phyloP scores from a whole-genome alignment of 805 yeast genomes.

The Nakazawaea anatomiae region DNA sequence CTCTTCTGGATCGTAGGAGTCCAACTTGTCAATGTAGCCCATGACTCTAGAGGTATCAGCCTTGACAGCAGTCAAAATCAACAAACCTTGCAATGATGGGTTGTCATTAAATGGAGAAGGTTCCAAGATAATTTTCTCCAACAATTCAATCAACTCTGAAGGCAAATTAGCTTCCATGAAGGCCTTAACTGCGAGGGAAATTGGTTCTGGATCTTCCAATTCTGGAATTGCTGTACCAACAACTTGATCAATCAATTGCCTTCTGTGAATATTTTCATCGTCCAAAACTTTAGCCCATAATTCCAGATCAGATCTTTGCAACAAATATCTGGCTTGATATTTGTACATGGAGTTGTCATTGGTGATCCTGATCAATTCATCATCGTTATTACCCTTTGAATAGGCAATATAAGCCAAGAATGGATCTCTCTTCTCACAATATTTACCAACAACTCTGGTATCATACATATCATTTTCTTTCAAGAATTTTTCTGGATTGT shows the following conservation, averaged over 20 bases:
- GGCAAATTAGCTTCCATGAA: slow-evolving; percentile 95
- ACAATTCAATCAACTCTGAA: slow-evolving; percentile 84
- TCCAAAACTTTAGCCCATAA: slow-evolving; percentile 79
- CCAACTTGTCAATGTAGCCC: slow-evolving; percentile 81
- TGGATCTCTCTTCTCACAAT: slow-evolving; percentile 99
- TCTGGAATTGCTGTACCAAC: slow-evolving; percentile 96
- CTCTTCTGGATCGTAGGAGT: slow-evolving; percentile 87
- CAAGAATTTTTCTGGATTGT: slow-evolving; percentile 94
- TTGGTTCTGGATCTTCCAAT: slow-evolving; percentile 86
- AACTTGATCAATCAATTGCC: slow-evolving; percentile 89
- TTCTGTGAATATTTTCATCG: slow-evolving; percentile 77
- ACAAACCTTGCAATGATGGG: slow-evolving; percentile 88
- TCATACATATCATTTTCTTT: slow-evolving; percentile 87
- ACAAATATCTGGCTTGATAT: slow-evolving; percentile 95
- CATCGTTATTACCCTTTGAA: slow-evolving; percentile 90
- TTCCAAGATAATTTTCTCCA: slow-evolving; percentile 93
- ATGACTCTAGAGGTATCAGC: slow-evolving; percentile 86
- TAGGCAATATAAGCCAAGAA: slow-evolving; percentile 96
- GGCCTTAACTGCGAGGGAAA: slow-evolving; percentile 88
- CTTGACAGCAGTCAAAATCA: slow-evolving; percentile 90
- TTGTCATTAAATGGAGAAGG: slow-evolving; percentile 97
- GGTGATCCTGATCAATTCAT: slow-evolving; percentile 83
- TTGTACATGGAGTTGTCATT: slow-evolving; percentile 98
- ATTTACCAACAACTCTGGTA: slow-evolving; percentile 92
- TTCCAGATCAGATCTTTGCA: slow-evolving; percentile 77